Base-by-base conservation (phyloP, 1,139 yeast species). In the Candida dubliniensis region DNA sequence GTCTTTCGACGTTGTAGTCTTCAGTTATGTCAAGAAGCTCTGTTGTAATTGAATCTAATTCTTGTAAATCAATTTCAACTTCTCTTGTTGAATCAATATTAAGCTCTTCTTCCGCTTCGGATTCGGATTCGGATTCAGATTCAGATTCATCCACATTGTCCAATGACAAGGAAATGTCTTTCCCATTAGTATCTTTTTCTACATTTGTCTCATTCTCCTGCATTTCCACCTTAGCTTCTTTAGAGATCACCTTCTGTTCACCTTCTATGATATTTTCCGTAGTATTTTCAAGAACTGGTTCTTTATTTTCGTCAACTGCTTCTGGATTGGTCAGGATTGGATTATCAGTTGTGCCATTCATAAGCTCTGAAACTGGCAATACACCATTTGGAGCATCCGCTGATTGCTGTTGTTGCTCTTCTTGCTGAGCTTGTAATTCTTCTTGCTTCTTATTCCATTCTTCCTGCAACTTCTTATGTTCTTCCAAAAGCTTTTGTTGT, bases 1-100 rank as follows among this genome's bases (percentile, higher is more conserved):
- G 69, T 47, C 76, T 71, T 46, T 87, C 95, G n/a, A 93, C 73
- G 3, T 81, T 77, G 50, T 71, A 74, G 15, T 70, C 71, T 11
- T 66, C 70, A 0, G 95, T 79, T 23, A 60, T 50, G 14, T 59
- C 61, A 10, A 67, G 59, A 42, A 74, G 44, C 8, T 54, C 40
- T 11, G 50, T 45, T 47, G 57, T 57, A 38, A 65, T 58, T 8
- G 48, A 46, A 23, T 56, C 53, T 31, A 55, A 46, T 9, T 47
- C 35, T 7, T 49, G 47, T 14, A 47, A 47, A 24, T 54, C 55
- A 23, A 64, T 44, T n/a, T 42, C 46, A 35, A 66, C 47, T 33
- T 51, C 45, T 44, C 46, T 51, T 12, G 55, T 41, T 2, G 36
- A 13, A 34, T 62, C 64, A n/a, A 57, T 46, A 1, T 49, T 43